Percentiles rank a stretch among this genome's conserved stretches.
Evolutionary conservation across 1,284 basidiomycete species (phyloP).

Genomic region (Wolfiporia cocos): DNA sequence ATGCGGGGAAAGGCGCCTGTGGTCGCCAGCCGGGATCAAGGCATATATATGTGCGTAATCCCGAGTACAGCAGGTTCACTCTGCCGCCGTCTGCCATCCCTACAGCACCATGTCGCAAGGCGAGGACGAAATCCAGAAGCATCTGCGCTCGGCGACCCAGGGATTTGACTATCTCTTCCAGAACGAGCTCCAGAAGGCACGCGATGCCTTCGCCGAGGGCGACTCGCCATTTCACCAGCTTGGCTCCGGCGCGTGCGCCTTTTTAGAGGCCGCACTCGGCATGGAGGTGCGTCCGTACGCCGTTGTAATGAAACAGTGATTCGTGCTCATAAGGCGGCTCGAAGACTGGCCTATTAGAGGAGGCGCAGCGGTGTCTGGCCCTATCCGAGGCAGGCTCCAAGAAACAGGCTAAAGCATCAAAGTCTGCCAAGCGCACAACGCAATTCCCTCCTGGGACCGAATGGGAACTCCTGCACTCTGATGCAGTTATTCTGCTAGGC

Average conservation of each 20-base stretch:
- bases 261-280: conserved; percentile 73
- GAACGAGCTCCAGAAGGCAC: conserved; percentile 54
- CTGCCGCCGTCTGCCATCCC: too few relatives aligned
- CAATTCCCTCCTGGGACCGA: conserved; percentile 60
- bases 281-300: conserved; percentile 73
- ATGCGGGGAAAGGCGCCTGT: too few relatives aligned
- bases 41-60: too few relatives aligned
- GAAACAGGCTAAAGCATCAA: conserved; percentile 44
- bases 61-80: too few relatives aligned
- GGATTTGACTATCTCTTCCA: conserved; percentile 67
- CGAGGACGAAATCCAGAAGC: conserved; percentile 22
- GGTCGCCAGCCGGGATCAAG: too few relatives aligned
- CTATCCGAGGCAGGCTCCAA: conserved; percentile 56
- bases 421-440: conserved; percentile 28
- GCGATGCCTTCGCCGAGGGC: conserved; percentile 39
- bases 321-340: neutral
- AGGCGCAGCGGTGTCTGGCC: conserved; percentile 49
- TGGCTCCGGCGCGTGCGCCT: conserved; percentile 66
- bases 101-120: conserved; percentile 11
- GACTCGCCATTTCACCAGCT: conserved; percentile 65
- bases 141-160: conserved; percentile 43
- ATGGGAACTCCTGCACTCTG: conserved; percentile 69
- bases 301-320: too few relatives aligned
- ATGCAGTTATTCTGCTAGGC: conserved; percentile 62
- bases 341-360: conserved; percentile 45